Base-by-base conservation (phyloP, 345 rosid species). In the Hibiscus tridactylites region DNA sequence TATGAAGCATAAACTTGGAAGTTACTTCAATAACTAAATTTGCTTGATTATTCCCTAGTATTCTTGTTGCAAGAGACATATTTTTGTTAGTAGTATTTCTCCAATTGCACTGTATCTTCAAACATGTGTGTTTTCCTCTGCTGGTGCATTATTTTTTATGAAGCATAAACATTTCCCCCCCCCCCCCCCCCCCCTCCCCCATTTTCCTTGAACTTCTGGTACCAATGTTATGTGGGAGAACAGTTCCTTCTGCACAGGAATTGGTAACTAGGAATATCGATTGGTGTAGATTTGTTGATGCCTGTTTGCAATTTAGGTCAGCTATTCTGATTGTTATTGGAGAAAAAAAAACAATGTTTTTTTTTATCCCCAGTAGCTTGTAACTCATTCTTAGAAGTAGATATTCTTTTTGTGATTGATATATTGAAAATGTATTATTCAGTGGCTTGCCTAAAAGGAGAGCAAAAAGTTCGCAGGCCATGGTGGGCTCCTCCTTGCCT, bases 401-500 rank as follows among this genome's bases (percentile, higher is more conserved):
- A 19, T 42, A 37, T 6, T 19, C 39, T 4, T 49, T 42, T 42
- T 44, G n/a, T 65, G 54, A 65, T 33, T 70, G 52, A 57, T 70
- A 24, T 57, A 21, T 39, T 35, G 56, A 73, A 15, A 42, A 67
- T 70, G 12, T 37, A 52, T 71, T 72, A 21, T 71, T 9, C 83
- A 92, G 97, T 93, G 84, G 97, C 98, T 64, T 93, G 98, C 81
- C 84, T 93, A 79, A 93, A 93, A 83, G 98, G 98, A 58, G 98
- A 93, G 74, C 98, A 93, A 74, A 90, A 88, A 60, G 94, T 93
- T 60, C 87, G 91, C 73, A 82, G 94, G 61, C 98, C 97, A 68
- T 93, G 98, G 98, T 93, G 98, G 98, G 98, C 96, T 21, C 97
- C 98, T 3, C 84, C 98, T 21, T 93, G 96, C 83, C 87, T 93